phyloP scores from a whole-genome alignment of 805 yeast genomes.

The Ogataea salicorniae region DNA sequence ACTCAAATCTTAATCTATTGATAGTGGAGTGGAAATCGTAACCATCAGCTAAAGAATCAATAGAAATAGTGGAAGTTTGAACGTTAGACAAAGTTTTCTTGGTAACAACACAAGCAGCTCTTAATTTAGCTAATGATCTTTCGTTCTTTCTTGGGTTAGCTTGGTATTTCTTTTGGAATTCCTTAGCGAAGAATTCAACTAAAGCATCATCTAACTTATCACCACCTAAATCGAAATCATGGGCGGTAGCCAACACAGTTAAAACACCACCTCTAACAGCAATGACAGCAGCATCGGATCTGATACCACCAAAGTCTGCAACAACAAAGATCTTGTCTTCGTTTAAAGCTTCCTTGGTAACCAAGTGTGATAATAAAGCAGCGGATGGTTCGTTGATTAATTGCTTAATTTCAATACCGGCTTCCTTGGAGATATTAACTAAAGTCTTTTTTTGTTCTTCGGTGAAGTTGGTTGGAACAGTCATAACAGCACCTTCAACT shows the following conservation, averaged over 20 bases:
- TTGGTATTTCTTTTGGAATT: conserved; percentile 84
- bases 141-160: conserved; percentile 75
- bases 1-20: conserved; percentile 91
- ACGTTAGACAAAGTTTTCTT: conserved; percentile 92
- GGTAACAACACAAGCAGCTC: conserved; percentile 73
- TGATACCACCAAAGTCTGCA: conserved; percentile 93
- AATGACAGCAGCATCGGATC: conserved; percentile 93
- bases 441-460: conserved; percentile 67
- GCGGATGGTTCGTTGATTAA: conserved; percentile 89
- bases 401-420: conserved; percentile 80
- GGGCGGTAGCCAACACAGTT: conserved; percentile 82
- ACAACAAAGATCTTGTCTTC: conserved; percentile 81
- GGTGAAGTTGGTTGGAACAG: conserved; percentile 86
- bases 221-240: conserved; percentile 83
- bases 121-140: conserved; percentile 84
- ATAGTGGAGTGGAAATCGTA: conserved; percentile 87
- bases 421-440: conserved; percentile 53
- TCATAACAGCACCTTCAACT: conserved; percentile 77
- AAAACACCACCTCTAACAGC: conserved; percentile 91
- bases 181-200: conserved; percentile 82
- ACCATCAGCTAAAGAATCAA: conserved; percentile 93
- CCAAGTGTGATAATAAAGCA: conserved; percentile 78
- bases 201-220: conserved; percentile 75
- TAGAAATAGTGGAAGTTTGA: conserved; percentile 81
- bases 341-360: conserved; percentile 41